A percentile compares a stretch with the other conserved stretches of the same genome.
These are phyloP conservation scores for Aspergillus bertholletiae DNA, from an alignment of 495 filamentous ascomycete species.

Conservation along the genomic window DNA sequence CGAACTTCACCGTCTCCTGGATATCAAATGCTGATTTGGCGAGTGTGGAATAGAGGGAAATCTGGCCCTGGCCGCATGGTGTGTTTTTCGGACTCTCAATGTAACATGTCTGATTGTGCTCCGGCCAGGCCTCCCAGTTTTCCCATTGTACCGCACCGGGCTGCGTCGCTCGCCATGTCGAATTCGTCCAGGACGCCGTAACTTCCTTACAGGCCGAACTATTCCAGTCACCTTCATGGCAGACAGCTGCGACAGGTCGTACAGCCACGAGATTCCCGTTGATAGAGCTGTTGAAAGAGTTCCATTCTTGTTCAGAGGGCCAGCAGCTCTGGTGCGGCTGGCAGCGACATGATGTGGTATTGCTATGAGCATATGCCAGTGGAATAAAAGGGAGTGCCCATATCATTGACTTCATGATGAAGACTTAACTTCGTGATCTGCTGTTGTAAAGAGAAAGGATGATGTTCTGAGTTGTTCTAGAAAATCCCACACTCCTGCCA, in stretches of 20 bases:
- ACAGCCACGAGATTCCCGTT: conserved; percentile 36
- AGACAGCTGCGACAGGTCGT: conserved; percentile 33
- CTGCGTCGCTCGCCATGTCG: conserved; percentile 24
- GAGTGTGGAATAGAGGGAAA: conserved; percentile 38
- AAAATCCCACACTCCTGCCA: too few species aligned
- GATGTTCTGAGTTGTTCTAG: too few species aligned
- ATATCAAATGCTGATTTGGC: conserved; percentile 27
- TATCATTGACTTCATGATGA: not conserved
- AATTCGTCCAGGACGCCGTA: conserved; percentile 19
- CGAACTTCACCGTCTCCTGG: conserved; percentile 34
- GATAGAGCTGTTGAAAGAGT: conserved; percentile 31
- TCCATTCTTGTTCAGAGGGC: conserved; percentile 38
- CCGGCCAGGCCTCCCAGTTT: conserved; percentile 48
- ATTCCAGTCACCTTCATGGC: conserved; percentile 33
- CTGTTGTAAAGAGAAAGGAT: too few species aligned
- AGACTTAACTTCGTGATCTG: not conserved
- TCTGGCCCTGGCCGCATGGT: conserved; percentile 26
- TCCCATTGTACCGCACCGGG: conserved; percentile 41
- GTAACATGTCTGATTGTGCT: conserved; percentile 52
- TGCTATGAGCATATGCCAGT: not conserved
- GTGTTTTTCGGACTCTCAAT: conserved; percentile 39
- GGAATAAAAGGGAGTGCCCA: not conserved
- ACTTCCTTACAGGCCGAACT: conserved; percentile 22
- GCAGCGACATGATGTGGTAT: conserved; percentile 20
- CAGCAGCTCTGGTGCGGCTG: conserved; percentile 29